Conservation (phyloP, 306 rosid genomes). For the Vachellia collinsii region DNA sequence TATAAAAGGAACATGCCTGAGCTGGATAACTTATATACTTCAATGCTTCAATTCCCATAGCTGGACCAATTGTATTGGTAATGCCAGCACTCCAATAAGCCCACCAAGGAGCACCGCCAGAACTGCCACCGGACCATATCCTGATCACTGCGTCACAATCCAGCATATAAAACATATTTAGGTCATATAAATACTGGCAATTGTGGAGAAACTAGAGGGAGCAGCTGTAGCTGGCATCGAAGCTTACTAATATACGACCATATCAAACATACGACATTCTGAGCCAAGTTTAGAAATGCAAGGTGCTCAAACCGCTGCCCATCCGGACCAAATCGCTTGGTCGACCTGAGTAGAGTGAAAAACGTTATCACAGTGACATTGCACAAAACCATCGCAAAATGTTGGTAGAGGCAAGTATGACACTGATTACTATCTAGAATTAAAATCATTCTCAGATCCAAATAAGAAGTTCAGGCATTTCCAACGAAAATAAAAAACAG, state of each 20-base stretch:
- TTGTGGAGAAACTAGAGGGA: neutral
- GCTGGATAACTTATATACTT: constrained; percentile 98
- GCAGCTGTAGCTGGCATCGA: neutral
- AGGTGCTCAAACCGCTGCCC: constrained; percentile 84
- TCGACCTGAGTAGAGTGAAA: constrained; percentile 62
- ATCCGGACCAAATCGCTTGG: constrained; percentile 86
- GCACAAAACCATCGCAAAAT: neutral
- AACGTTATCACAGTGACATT: neutral
- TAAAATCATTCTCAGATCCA: neutral
- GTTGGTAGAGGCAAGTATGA: neutral
- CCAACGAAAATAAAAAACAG: neutral
- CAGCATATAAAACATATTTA: constrained; percentile 1
- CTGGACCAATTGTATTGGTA: constrained; percentile 98
- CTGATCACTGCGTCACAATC: constrained; percentile 66
- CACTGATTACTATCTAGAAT: neutral
- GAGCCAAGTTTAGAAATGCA: constrained; percentile 88
- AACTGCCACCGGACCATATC: constrained; percentile 68
- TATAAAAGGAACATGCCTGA: constrained; percentile 58
- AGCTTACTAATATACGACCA: constrained; percentile 92
- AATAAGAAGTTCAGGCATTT: constrained; percentile 8
- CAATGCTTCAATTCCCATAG: constrained; percentile 98
- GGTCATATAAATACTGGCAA: neutral
- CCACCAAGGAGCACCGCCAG: constrained; percentile 91
- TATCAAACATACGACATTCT: constrained; percentile 86
- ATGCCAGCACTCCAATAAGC: constrained; percentile 95